These are phyloP conservation scores for Lasiodiplodia sp. DNA, from an alignment of 2,329 filamentous ascomycete species.

Conservation along the genomic window DNA sequence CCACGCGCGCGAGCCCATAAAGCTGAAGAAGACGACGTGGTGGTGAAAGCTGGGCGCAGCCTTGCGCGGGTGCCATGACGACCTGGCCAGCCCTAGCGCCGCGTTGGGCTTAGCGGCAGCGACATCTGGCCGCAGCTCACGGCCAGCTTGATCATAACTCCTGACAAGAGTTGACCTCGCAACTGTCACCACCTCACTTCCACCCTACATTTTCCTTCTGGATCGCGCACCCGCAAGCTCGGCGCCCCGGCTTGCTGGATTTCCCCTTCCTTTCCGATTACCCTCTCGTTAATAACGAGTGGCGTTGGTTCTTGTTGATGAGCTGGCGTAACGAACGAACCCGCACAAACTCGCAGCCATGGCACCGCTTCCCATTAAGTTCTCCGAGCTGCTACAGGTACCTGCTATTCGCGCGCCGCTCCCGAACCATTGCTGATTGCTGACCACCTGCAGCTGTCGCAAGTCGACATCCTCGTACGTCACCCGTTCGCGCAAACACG, in stretches of 20 bases:
- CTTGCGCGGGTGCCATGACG: conserved; percentile 20
- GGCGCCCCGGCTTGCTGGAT: conserved; percentile 33
- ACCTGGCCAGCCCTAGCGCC: conserved; percentile 6
- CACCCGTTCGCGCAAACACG: conserved; percentile 24
- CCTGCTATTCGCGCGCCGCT: conserved; percentile 33
- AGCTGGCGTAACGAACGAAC: conserved; percentile 44
- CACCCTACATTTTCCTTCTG: conserved; percentile 25
- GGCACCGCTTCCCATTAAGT: conserved; percentile 87
- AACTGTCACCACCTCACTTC: conserved; percentile 23
- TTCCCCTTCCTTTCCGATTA: conserved; percentile 43
- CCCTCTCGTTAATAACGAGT: conserved; percentile 32
- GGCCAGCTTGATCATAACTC: conserved; percentile 30
- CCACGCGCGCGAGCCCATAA: too few species aligned
- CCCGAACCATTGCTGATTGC: conserved; percentile 40
- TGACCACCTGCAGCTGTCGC: conserved; percentile 49
- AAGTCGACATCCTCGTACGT: conserved; percentile 58
- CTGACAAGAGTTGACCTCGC: conserved; percentile 23
- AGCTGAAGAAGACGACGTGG: neutral
- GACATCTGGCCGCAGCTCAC: conserved; percentile 21
- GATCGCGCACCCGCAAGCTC: conserved; percentile 27
- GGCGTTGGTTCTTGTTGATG: conserved; percentile 37
- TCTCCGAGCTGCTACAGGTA: conserved; percentile 87
- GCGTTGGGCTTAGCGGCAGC: conserved; percentile 13
- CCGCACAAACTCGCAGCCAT: conserved; percentile 51
- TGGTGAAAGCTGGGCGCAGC: neutral